Conservation (phyloP, 176 grass and related monocot genomes). For the Themeda triandra region DNA sequence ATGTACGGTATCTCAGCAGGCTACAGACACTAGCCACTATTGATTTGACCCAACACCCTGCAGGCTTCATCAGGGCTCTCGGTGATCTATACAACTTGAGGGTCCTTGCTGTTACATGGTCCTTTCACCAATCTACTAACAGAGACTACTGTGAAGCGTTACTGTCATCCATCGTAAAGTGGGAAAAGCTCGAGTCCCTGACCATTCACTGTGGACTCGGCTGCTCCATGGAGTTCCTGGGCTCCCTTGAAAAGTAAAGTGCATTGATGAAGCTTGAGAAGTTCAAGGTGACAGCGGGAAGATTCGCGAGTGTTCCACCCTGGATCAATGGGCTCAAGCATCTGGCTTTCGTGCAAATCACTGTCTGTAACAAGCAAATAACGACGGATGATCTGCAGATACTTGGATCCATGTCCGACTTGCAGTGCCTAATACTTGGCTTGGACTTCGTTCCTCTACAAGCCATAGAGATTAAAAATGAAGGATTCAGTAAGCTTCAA, state of each 20-base stretch:
- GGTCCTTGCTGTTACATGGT: background rate
- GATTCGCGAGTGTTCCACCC: background rate
- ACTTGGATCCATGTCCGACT: accelerated
- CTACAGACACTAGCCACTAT: background rate
- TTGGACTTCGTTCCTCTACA: background rate
- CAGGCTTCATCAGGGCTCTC: background rate
- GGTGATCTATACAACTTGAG: accelerated
- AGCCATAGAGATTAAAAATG: background rate
- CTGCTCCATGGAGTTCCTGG: slow-evolving; percentile 23
- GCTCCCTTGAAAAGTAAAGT: accelerated
- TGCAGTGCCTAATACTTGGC: background rate
- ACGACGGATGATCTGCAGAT: background rate
- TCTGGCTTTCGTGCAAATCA: slow-evolving; percentile 12
- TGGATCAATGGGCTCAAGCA: accelerated
- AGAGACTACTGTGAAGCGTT: too few species aligned
- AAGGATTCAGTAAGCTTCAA: background rate
- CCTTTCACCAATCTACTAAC: background rate
- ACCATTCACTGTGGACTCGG: slow-evolving; percentile 16
- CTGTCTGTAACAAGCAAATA: background rate
- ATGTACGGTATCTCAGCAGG: accelerated
- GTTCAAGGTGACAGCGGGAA: background rate
- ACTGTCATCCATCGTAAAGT: background rate
- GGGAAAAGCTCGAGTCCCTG: accelerated
- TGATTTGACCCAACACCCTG: background rate
- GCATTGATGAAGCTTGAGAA: accelerated